Conservation (phyloP, 805 yeast genomes). For the Yarrowia sp. region DNA sequence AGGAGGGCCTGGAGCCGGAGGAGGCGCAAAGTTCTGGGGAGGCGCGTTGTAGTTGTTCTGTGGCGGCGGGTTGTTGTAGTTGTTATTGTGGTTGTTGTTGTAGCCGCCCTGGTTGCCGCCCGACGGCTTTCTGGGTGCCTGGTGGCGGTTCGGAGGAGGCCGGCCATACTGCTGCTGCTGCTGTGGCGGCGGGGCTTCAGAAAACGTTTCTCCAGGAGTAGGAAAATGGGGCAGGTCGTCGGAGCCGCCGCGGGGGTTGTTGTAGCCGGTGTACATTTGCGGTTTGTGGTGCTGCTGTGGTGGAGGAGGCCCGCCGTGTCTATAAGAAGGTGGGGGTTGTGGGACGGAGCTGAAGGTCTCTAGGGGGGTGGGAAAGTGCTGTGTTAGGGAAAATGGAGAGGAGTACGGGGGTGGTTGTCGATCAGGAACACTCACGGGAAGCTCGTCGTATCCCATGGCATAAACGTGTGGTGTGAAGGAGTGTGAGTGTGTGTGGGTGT, state of each 20-base stretch:
- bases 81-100: neutral
- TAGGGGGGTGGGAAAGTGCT: constrained; percentile 26
- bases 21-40: neutral
- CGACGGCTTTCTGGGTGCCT: constrained; percentile 9
- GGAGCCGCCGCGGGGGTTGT: constrained; percentile 1
- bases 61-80: neutral
- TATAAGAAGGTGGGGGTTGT: constrained; percentile 13
- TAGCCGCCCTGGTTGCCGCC: constrained; percentile 4
- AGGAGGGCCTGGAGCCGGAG: neutral
- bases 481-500: neutral
- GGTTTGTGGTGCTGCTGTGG: neutral
- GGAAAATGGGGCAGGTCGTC: constrained; percentile 25
- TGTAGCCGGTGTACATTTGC: constrained; percentile 21
- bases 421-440: constrained; percentile 23
- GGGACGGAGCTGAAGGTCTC: constrained; percentile 21
- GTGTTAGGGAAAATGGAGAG: constrained; percentile 17
- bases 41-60: neutral
- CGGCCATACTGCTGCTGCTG: constrained; percentile 23
- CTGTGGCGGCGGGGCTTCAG: neutral
- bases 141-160: constrained; percentile 19
- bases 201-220: constrained; percentile 13
- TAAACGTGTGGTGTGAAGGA: neutral
- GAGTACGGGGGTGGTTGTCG: neutral
- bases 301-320: constrained; percentile 3
- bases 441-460: constrained; percentile 26